A percentile compares a stretch with the other conserved stretches of the same genome.
Evolutionary conservation across 1,139 yeast genomes (phyloP).

Genomic region (Zhuliangozyma blackwelliae): DNA sequence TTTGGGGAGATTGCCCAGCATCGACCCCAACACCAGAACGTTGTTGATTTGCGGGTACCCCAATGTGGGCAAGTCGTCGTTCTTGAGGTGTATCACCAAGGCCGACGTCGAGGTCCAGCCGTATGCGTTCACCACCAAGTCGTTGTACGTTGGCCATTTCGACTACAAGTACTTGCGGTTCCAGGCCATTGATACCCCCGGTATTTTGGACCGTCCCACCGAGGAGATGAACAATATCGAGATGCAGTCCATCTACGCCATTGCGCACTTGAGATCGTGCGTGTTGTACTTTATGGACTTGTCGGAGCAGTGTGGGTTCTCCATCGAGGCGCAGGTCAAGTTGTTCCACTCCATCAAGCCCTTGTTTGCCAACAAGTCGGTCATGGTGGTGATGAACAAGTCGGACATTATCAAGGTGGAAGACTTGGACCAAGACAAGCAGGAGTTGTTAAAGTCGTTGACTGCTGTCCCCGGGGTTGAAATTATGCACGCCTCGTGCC

Average conservation of each 20-base stretch:
- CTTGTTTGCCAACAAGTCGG: slow-evolving; percentile 92
- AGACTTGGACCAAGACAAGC: slow-evolving; percentile 75
- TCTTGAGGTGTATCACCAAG: slow-evolving; percentile 86
- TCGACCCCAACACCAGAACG: slow-evolving; percentile 98
- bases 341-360: slow-evolving; percentile 96
- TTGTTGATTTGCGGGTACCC: slow-evolving; percentile 97
- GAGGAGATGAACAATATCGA: slow-evolving; percentile 99
- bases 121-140: slow-evolving; percentile 95
- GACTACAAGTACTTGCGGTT: slow-evolving; percentile 95
- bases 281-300: slow-evolving; percentile 97
- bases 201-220: slow-evolving; percentile 96
- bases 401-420: slow-evolving; percentile 84
- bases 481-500: slow-evolving; percentile 88
- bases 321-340: slow-evolving; percentile 95
- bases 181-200: slow-evolving; percentile 99
- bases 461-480: slow-evolving; percentile 75
- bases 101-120: slow-evolving; percentile 99
- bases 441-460: slow-evolving; percentile 63
- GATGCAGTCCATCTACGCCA: slow-evolving; percentile 98
- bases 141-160: slow-evolving; percentile 93
- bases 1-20: slow-evolving; percentile 95
- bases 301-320: slow-evolving; percentile 98
- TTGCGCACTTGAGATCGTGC: slow-evolving; percentile 96
- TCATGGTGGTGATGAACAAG: slow-evolving; percentile 92
- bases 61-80: slow-evolving; percentile 97